These are phyloP conservation scores for Carex scoparia DNA, from an alignment of 176 grass and related monocot species.

Conservation along the genomic window DNA sequence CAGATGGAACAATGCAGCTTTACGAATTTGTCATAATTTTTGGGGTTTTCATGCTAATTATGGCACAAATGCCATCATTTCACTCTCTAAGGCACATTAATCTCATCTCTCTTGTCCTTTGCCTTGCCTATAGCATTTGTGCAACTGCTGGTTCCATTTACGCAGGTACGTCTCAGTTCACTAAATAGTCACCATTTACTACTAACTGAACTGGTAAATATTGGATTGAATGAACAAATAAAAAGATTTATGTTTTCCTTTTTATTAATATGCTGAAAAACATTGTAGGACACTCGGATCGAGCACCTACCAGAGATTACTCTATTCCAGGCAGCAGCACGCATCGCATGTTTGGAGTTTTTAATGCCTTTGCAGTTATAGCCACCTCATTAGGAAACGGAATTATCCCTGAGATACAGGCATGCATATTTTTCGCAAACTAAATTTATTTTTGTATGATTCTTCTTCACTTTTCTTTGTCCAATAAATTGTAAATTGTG, in stretches of 20 bases:
- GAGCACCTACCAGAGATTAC: constrained; percentile 50
- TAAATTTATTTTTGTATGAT: neutral
- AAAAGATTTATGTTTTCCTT: neutral
- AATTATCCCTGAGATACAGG: constrained; percentile 92
- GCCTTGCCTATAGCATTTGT: constrained; percentile 68
- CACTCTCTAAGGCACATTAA: constrained; percentile 84
- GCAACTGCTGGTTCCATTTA: constrained; percentile 75
- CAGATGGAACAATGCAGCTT: constrained; percentile 61
- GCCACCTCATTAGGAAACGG: constrained; percentile 88
- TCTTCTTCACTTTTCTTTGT: neutral
- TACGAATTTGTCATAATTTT: constrained; percentile 83
- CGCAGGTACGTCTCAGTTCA: constrained; percentile 27
- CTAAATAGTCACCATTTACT: no score
- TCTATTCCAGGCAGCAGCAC: constrained; percentile 38
- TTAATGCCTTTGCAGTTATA: constrained; percentile 76
- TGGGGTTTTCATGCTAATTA: constrained; percentile 51
- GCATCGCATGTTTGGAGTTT: constrained; percentile 53
- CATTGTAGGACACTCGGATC: constrained; percentile 40
- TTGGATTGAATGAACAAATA: neutral
- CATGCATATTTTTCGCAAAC: neutral
- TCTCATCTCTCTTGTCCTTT: constrained; percentile 64
- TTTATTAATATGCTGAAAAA: neutral
- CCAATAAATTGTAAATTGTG: neutral
- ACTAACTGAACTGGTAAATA: neutral
- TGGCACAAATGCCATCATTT: constrained; percentile 83